Base-by-base conservation (phyloP, 1,284 basidiomycete genomes). In the Ustilago crameri region DNA sequence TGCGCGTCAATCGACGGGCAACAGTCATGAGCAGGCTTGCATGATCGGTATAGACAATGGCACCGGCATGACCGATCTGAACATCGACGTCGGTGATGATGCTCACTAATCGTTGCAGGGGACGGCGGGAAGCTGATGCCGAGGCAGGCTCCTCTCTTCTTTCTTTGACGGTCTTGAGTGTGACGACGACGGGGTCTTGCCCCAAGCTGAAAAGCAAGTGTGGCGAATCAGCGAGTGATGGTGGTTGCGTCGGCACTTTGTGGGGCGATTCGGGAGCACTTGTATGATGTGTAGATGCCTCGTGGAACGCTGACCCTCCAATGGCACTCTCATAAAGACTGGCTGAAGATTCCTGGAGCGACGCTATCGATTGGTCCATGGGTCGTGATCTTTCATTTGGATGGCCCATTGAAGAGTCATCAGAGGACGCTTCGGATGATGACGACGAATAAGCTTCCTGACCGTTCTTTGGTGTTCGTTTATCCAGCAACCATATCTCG, bases 261-360 rank as follows among this genome's bases (percentile, higher is more conserved):
- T 3, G 3, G 17, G 5, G 32, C 23, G 12, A 22, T 15, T 18
- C 9, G 8, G 34, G 22, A 26, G 22, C 20, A 37, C 12, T 15
- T 15, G 17, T 20, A 23, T 12, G n/a, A 22, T 38, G 17, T 62
- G n/a, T 35, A 9, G 34, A 22, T n/a, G 42, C 42, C 15, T 43
- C 40, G 3, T 49, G 40, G 15, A 38, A 37, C 17, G 49, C 37
- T 1, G 62, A 56, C 5, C 37, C 53, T 4, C 59, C 56, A 14
- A 72, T 57, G 3, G 74, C 67, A 34, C 67, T 70, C 26, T 57
- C 56, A 49, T 71, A 73, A 1, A 78, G 51, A 23, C 70, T 76
- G 18, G 66, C 60, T 5, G 60, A 51, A 1, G 64, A 72, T 34
- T 68, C 56, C 32, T 51, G 51, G 17, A 73, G 38, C 9, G 56